Evolutionary conservation across 371 early-diverging fungal genomes (phyloP).

Genomic region (Mortierella polycephala): DNA sequence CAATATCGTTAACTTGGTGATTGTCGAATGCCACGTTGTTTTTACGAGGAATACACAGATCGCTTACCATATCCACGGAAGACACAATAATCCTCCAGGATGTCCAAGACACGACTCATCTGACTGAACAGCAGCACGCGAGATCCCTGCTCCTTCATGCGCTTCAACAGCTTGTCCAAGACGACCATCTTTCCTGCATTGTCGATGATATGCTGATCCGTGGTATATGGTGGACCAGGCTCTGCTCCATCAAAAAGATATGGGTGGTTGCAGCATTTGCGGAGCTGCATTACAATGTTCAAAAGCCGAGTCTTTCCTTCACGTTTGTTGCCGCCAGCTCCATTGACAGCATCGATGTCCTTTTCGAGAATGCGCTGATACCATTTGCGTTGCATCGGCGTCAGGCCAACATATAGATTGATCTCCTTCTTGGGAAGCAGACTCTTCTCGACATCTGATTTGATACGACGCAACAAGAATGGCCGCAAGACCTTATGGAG

Average conservation of each 20-base stretch:
- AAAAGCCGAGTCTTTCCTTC: conserved; percentile 90
- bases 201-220: conserved; percentile 96
- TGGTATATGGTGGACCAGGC: conserved; percentile 96
- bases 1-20: neutral
- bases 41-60: neutral
- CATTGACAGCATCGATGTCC: conserved; percentile 97
- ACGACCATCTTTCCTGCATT: conserved; percentile 96
- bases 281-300: conserved; percentile 99
- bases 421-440: conserved; percentile 97
- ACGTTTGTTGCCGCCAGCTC: conserved; percentile 61
- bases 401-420: conserved; percentile 96
- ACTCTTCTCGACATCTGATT: conserved; percentile 98
- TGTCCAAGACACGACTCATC: conserved; percentile 99
- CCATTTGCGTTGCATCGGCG: conserved; percentile 96
- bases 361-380: conserved; percentile 98
- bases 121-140: conserved; percentile 98
- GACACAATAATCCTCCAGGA: conserved; percentile 98
- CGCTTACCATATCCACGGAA: conserved; percentile 83
- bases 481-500: conserved; percentile 94
- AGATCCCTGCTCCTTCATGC: conserved; percentile 91
- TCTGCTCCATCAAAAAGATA: conserved; percentile 99
- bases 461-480: conserved; percentile 97
- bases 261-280: conserved; percentile 99
- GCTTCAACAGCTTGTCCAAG: conserved; percentile 90
- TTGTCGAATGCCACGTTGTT: neutral